Base-by-base conservation (phyloP, 2,329 filamentous ascomycete species). In the Neocatenulostroma microsporum region DNA sequence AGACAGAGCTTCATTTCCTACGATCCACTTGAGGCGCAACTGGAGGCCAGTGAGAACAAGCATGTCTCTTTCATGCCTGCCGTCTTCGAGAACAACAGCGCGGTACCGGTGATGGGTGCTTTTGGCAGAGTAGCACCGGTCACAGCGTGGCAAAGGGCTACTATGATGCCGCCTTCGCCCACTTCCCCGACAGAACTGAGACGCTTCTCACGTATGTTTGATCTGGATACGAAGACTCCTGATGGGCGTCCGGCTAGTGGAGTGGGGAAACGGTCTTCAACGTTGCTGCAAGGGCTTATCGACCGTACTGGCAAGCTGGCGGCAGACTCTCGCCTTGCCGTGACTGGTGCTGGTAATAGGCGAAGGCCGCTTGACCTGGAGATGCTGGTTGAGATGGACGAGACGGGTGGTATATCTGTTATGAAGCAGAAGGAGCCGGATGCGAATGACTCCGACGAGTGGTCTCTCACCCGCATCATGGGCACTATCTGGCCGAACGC, bases 401-500 rank as follows among this genome's bases (percentile, higher is more conserved):
- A 36, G 13, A 20, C 17, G 24, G 18, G 4, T 19, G 23, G 20
- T 12, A 13, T 27, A 13, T n/a, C 14, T 14, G 32, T 23, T 25
- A 4, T 34, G 30, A 31, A 28, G 27, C 18, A 37, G 28, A n/a
- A 33, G 13, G 11, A 21, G 13, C 32, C 45, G 17, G 39, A 47
- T 25, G 39, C 29, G 2, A 35, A 42, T 11, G 27, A 32, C 14
- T 18, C 14, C 21, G 26, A 33, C 14, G 34, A 48, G 31, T 26
- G 39, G 33, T 29, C 39, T 30, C 21, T 42, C 12, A 21, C 23
- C 7, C 20, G 31, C 2, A 30, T 40, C 13, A 21, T 41, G 26
- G 60, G 59, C 11, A 87, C 83, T 0, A 69, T 94, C 0, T 82
- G 84, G 76, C 81, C 84, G 0, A 69, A 62, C 0, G 62, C 94